phyloP scores from a whole-genome alignment of 371 early-diverging fungal genomes.

The Cokeromyces recurvatus region DNA sequence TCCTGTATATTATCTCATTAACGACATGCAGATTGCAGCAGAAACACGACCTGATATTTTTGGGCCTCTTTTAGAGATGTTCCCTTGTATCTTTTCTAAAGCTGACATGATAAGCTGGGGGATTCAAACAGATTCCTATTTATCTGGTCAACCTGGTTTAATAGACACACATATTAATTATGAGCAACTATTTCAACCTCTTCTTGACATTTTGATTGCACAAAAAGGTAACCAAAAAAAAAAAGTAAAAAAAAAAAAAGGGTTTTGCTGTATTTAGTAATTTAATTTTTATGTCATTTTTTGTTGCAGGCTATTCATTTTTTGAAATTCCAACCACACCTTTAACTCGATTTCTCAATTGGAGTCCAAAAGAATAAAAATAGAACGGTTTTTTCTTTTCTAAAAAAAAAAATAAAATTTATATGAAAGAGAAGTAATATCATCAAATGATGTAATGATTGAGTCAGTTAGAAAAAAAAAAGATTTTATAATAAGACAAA shows the following conservation, averaged over 20 bases:
- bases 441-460: constrained; percentile 20
- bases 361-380: constrained; percentile 31
- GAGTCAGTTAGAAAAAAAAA: constrained; percentile 2
- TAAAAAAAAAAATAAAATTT: too few relatives aligned
- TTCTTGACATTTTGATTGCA: constrained; percentile 37
- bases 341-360: constrained; percentile 35
- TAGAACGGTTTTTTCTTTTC: too few relatives aligned
- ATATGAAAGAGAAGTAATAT: background rate
- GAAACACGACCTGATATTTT: constrained; percentile 33
- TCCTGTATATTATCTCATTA: constrained; percentile 38
- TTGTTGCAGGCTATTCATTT: constrained; percentile 46
- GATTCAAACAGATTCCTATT: constrained; percentile 21
- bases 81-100: constrained; percentile 37
- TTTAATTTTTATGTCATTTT: too few relatives aligned
- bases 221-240: constrained; percentile 26
- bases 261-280: too few relatives aligned
- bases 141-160: constrained; percentile 8
- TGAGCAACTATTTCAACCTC: constrained; percentile 26
- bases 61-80: constrained; percentile 27
- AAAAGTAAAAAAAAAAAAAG: too few relatives aligned
- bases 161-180: constrained; percentile 20
- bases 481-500: too few relatives aligned
- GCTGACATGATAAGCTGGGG: constrained; percentile 31
- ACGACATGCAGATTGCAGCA: constrained; percentile 24
- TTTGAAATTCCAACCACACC: constrained; percentile 44